Evolutionary conservation across 1,284 basidiomycete species (phyloP).

Genomic region (Vanrija sp.): DNA sequence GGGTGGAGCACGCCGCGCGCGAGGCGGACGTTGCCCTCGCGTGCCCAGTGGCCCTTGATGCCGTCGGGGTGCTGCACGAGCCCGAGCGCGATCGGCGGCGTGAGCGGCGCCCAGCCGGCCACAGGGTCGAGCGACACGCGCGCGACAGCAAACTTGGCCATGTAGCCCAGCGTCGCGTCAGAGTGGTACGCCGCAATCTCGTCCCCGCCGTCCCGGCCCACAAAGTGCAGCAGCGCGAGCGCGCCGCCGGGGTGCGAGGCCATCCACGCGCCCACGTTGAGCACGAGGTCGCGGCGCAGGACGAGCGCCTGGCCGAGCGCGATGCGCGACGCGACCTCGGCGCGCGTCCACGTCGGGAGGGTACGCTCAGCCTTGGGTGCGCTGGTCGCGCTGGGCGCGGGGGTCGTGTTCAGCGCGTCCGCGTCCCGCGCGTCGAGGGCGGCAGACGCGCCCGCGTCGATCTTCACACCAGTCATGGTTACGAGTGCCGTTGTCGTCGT

Average conservation of each 20-base stretch:
- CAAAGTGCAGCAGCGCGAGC: constrained; percentile 88
- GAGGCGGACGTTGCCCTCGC: constrained; percentile 38
- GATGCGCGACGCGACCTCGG: constrained; percentile 53
- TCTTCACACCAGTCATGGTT: too few relatives aligned
- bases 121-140: constrained; percentile 54
- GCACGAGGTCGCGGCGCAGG: constrained; percentile 70
- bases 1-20: constrained; percentile 9
- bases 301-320: constrained; percentile 74
- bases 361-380: not conserved
- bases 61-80: constrained; percentile 58
- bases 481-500: too few relatives aligned
- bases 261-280: constrained; percentile 81
- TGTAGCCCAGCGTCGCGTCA: constrained; percentile 60
- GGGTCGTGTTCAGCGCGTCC: too few relatives aligned
- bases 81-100: constrained; percentile 85
- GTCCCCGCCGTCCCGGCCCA: constrained; percentile 90
- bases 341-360: constrained; percentile 19
- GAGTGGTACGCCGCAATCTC: constrained; percentile 92
- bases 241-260: constrained; percentile 82
- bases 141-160: constrained; percentile 72
- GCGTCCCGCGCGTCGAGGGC: too few relatives aligned
- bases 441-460: too few relatives aligned
- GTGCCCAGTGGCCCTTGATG: constrained; percentile 39
- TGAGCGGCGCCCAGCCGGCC: constrained; percentile 68
- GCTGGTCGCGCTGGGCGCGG: not conserved